Evolutionary conservation across 148 eudicot genomes (phyloP), one percentile per base, ranked within the genome.

Genomic region (Cornus controversa): DNA sequence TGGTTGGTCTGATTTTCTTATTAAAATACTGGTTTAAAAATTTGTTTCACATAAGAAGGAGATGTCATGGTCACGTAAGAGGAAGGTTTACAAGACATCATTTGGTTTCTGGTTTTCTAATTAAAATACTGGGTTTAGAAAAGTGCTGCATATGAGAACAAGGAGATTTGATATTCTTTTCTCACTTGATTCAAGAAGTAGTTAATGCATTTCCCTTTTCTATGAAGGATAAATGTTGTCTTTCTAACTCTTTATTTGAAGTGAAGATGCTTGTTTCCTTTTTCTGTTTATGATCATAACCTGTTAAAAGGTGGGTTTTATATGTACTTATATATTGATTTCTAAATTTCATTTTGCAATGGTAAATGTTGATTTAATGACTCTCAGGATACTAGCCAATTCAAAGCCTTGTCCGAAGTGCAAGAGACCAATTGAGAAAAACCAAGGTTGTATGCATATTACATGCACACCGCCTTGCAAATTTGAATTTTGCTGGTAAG

Each of bases 371-470:
- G 31, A 36, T 42, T 11, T 65, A 40, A 29, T 74, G 45, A 16
- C 70, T 71, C 72, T 16, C 75, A 89, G 91, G 97, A 77, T 91
- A 58, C 60, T 91, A 50, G 86, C 89, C 27, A 78, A 88, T 76
- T 80, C 93, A 31, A 85, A 78, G 77, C 84, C 89, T 26, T 93
- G 97, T 74, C 97, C 94, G 0, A 80, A 67, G 11, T 93, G 97
- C 77, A 77, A 60, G 73, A 29, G 72, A 6, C 74, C 77, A 31
- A 82, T 85, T 24, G 91, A 89, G 80, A 88, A 88, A 71, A 76
- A 75, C 64, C 71, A 42, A 28, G 84, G 83, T 42, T 75, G 74
- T 67, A 77, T 72, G 78, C 87, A 84, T 68, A 82, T 84, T 71
- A 79, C 75, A 16, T 93, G 97, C 79, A 54, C 73, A 8, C 66